phyloP scores from a whole-genome alignment of 768 basidiomycete genomes.

The Ephemerocybe angulata region DNA sequence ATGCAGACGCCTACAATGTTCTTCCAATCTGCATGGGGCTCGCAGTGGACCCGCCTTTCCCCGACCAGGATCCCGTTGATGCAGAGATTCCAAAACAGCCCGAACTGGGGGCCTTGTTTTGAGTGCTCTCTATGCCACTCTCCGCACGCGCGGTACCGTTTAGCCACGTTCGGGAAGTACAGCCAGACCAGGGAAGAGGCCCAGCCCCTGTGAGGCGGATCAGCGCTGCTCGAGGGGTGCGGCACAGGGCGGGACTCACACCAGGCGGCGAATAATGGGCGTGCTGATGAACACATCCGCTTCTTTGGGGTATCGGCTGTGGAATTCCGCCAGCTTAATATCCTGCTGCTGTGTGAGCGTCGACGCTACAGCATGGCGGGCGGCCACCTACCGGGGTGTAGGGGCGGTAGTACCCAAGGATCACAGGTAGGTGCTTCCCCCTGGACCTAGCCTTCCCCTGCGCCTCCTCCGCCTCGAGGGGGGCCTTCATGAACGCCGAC shows the following conservation, averaged over 20 bases:
- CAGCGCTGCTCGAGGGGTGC: neutral
- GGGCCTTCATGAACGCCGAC: too few relatives aligned
- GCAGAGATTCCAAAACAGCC: neutral
- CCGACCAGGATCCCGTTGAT: neutral
- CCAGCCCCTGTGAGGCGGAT: neutral
- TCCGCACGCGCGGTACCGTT: neutral
- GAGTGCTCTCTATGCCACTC: neutral
- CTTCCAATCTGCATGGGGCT: neutral
- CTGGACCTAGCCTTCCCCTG: too few relatives aligned
- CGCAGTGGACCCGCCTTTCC: neutral
- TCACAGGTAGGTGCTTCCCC: neutral
- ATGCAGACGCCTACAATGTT: neutral
- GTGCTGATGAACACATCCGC: neutral
- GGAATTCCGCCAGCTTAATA: too few relatives aligned
- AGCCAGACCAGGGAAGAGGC: neutral
- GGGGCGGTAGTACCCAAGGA: neutral
- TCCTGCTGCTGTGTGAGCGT: too few relatives aligned
- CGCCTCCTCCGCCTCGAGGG: too few relatives aligned
- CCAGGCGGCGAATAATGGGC: neutral
- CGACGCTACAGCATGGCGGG: neutral
- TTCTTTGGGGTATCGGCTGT: neutral
- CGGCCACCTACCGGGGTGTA: neutral
- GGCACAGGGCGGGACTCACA: neutral
- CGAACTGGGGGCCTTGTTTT: neutral
- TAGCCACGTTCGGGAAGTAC: neutral